phyloP scores from a whole-genome alignment of 495 filamentous ascomycete species.

The Penicillium argentinense region DNA sequence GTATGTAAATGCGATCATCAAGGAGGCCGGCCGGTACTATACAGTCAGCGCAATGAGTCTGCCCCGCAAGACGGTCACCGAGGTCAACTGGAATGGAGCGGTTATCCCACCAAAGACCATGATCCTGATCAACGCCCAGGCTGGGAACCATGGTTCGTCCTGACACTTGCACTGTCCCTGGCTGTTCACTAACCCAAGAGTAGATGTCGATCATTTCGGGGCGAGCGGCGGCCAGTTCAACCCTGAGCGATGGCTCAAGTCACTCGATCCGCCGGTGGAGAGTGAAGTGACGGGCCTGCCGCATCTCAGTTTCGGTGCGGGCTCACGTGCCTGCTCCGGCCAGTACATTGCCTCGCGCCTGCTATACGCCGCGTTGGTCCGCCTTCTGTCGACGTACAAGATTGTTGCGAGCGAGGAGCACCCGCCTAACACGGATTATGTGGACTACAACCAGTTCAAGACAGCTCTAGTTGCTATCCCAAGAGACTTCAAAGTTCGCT shows the following conservation, averaged over 20 bases:
- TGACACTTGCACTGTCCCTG: no score
- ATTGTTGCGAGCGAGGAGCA: constrained; percentile 48
- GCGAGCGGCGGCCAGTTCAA: constrained; percentile 49
- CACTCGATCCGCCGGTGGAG: constrained; percentile 36
- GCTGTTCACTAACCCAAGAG: no score
- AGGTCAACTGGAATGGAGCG: constrained; percentile 55
- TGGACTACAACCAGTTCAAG: constrained; percentile 58
- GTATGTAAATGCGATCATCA: constrained; percentile 51
- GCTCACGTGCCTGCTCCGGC: constrained; percentile 53
- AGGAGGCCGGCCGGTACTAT: constrained; percentile 56
- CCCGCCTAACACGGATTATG: constrained; percentile 57
- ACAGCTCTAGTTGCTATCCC: constrained; percentile 56
- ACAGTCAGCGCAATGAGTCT: constrained; percentile 55
- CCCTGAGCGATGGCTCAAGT: constrained; percentile 52
- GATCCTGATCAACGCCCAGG: constrained; percentile 58
- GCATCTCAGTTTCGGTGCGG: constrained; percentile 55
- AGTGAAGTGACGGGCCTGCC: constrained; percentile 32
- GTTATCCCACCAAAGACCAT: constrained; percentile 56
- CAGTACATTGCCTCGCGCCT: constrained; percentile 51
- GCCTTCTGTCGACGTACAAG: constrained; percentile 48
- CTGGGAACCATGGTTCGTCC: constrained; percentile 54
- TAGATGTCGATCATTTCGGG: constrained; percentile 54
- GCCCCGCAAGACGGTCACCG: constrained; percentile 50
- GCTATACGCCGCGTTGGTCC: constrained; percentile 49
- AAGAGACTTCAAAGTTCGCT: constrained; percentile 49